These are phyloP conservation scores for Nemania sp. DNA, from an alignment of 2,329 filamentous ascomycete species.

Conservation along the genomic window DNA sequence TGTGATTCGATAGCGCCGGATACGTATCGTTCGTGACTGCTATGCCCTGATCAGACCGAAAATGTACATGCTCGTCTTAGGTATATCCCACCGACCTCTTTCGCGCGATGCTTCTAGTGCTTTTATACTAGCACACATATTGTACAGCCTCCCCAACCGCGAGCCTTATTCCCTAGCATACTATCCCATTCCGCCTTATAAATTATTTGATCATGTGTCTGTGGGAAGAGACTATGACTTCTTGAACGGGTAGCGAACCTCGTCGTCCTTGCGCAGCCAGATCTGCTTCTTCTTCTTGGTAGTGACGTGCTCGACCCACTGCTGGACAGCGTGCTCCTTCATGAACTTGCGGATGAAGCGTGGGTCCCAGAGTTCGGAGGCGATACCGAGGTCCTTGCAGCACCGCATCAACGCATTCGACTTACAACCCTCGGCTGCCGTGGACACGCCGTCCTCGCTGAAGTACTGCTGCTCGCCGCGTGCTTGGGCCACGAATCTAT, in stretches of 20 bases:
- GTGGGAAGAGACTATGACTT: conserved; percentile 33
- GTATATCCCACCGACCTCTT: conserved; percentile 25
- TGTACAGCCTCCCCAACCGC: conserved; percentile 26
- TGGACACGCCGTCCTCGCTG: conserved; percentile 87
- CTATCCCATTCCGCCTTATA: neutral
- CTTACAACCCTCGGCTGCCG: conserved; percentile 95
- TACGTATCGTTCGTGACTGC: conserved; percentile 27
- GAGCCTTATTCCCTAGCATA: neutral
- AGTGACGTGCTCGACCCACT: conserved; percentile 87
- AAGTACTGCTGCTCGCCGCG: conserved; percentile 97
- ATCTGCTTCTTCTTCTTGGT: conserved; percentile 93
- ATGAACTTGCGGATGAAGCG: conserved; percentile 87
- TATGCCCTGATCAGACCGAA: conserved; percentile 27
- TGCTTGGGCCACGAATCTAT: conserved; percentile 88
- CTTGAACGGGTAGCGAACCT: conserved; percentile 73
- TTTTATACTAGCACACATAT: conserved; percentile 24
- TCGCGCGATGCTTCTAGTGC: neutral
- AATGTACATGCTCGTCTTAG: conserved; percentile 19
- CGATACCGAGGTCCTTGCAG: conserved; percentile 97
- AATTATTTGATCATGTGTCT: neutral
- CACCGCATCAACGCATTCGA: conserved; percentile 98
- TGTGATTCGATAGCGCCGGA: conserved; percentile 31
- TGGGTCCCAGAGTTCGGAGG: conserved; percentile 96
- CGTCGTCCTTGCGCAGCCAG: conserved; percentile 86
- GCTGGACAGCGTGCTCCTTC: conserved; percentile 78